A percentile compares a stretch with the other conserved stretches of the same genome.
Evolutionary conservation across 257 asterid species (phyloP).

Genomic region (Thymus mandschuricus): DNA sequence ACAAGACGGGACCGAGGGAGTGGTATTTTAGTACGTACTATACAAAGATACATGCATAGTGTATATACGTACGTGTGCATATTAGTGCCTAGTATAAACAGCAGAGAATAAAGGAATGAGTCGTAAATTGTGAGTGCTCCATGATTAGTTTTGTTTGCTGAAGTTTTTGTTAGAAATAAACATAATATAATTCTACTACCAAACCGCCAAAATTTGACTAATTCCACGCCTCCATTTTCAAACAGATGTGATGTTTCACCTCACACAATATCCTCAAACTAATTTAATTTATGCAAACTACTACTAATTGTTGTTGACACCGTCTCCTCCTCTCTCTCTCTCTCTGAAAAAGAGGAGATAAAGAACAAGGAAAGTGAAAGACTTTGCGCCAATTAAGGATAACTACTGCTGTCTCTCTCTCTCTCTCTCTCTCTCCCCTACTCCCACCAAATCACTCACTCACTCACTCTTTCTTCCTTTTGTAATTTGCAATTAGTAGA

Average conservation of each 20-base stretch:
- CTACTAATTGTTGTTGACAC: conserved; percentile 11
- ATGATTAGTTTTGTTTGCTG: no score
- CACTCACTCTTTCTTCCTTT: background rate
- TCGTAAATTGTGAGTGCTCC: no score
- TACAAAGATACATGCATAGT: no score
- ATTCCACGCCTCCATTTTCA: background rate
- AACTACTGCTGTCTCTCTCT: background rate
- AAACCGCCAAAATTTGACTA: background rate
- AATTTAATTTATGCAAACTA: no score
- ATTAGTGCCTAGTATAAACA: no score
- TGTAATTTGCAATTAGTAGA: no score
- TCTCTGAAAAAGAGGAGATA: background rate
- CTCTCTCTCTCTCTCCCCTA: background rate
- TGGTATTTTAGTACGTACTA: no score
- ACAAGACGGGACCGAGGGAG: no score
- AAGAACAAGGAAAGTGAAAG: background rate
- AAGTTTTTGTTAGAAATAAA: no score
- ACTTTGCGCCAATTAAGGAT: conserved; percentile 19
- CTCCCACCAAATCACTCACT: background rate
- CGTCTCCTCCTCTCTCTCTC: background rate
- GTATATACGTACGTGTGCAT: no score
- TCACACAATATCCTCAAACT: background rate
- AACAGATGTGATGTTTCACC: background rate
- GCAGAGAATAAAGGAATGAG: no score
- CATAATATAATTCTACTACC: no score